phyloP scores from a whole-genome alignment of 2,329 filamentous ascomycete genomes.

The Claviceps quebecensis region DNA sequence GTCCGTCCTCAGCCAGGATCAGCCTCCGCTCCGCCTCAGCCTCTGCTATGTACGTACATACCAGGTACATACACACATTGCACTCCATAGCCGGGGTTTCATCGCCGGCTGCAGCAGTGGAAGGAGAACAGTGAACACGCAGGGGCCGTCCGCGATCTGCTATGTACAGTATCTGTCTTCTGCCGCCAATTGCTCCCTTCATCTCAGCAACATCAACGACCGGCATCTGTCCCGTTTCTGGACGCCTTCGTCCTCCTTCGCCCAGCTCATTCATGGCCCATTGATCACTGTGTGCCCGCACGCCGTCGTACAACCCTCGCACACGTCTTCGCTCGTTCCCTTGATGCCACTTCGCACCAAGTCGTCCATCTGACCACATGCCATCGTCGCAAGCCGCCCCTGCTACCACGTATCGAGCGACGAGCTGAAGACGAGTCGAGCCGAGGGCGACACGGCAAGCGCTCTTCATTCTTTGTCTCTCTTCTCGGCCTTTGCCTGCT shows the following conservation, averaged over 20 bases:
- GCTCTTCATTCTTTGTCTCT: background rate
- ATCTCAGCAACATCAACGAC: background rate
- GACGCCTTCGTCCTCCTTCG: background rate
- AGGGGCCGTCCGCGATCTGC: background rate
- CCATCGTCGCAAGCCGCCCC: slow-evolving; percentile 2
- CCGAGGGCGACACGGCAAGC: background rate
- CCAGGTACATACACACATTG: no score
- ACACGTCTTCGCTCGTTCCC: background rate
- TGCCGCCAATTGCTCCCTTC: background rate
- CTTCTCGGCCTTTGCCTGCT: background rate
- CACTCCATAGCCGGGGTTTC: no score
- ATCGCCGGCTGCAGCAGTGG: no score
- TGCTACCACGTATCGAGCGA: slow-evolving; percentile 4
- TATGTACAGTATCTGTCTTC: background rate
- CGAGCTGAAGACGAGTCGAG: background rate
- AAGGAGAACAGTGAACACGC: background rate
- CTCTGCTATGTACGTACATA: no score
- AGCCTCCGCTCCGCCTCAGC: no score
- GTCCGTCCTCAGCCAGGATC: no score
- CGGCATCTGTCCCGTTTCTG: background rate
- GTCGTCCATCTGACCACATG: slow-evolving; percentile 4
- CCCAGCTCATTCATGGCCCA: background rate
- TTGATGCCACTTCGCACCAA: slow-evolving; percentile 1
- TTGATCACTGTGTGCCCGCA: background rate
- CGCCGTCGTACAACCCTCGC: background rate